Conservation (phyloP, 2,329 filamentous ascomycete genomes). For the Sporothrix protearum region DNA sequence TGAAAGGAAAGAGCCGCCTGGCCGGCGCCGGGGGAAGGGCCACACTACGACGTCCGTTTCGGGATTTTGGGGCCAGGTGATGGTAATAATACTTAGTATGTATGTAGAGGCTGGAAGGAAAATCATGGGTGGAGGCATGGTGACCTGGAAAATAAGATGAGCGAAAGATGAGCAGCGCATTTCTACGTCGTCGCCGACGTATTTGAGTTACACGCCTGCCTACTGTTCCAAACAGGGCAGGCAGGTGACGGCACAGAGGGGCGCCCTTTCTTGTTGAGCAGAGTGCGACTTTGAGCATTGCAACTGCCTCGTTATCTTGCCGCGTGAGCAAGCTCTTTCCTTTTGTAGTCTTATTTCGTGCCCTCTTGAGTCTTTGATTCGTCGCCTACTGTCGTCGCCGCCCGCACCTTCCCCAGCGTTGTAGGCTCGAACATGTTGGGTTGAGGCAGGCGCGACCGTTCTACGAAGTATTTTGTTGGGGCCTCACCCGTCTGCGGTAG, state of each 20-base stretch:
- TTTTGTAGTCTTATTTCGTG: neutral
- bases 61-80: neutral
- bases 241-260: neutral
- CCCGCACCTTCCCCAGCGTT: neutral
- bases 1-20: conserved; percentile 12
- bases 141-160: conserved; percentile 7
- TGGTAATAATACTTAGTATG: neutral
- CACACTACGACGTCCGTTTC: neutral
- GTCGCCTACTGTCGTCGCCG: neutral
- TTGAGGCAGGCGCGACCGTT: conserved; percentile 5
- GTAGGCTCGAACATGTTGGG: neutral
- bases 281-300: neutral
- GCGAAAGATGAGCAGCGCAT: conserved; percentile 4
- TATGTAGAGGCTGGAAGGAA: neutral
- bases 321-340: neutral
- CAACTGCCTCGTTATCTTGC: neutral
- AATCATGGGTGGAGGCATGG: neutral
- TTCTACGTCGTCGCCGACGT: neutral
- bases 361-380: neutral
- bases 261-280: neutral
- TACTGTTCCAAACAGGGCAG: neutral
- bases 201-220: neutral
- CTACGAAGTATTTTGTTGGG: conserved; percentile 18
- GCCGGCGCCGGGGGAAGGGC: neutral
- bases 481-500: neutral